phyloP scores from a whole-genome alignment of 129 eudicot species.

The Flaveria ramosissima region DNA sequence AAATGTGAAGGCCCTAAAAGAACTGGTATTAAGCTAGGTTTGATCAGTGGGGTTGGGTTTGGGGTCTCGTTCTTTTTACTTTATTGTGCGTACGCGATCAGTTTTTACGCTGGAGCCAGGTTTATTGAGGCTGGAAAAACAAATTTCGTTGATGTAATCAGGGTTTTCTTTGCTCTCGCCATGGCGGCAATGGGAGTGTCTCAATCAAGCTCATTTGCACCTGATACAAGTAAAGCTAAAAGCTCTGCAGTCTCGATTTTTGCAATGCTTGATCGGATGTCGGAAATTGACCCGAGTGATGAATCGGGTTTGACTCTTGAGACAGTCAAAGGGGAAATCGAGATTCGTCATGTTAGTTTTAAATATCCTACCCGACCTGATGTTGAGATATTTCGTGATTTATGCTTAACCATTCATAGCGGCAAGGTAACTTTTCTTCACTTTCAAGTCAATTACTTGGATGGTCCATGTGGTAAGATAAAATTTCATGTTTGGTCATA shows the following conservation, averaged over 20 bases:
- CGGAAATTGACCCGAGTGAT: slow-evolving; percentile 74
- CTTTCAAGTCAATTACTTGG: neutral
- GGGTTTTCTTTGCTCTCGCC: slow-evolving; percentile 83
- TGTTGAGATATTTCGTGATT: slow-evolving; percentile 65
- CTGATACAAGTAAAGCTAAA: slow-evolving; percentile 79
- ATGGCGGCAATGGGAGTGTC: slow-evolving; percentile 74
- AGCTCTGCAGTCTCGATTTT: slow-evolving; percentile 69
- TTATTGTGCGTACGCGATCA: neutral
- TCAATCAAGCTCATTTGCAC: slow-evolving; percentile 77
- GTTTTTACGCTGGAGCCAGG: slow-evolving; percentile 2
- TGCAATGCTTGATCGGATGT: slow-evolving; percentile 62
- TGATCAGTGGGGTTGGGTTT: neutral
- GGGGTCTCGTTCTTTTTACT: neutral
- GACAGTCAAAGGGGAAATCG: slow-evolving; percentile 69
- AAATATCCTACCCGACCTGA: slow-evolving; percentile 82
- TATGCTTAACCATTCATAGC: slow-evolving; percentile 59
- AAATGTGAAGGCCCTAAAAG: neutral
- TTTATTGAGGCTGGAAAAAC: slow-evolving; percentile 22
- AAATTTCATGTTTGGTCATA: no score
- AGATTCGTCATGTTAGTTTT: slow-evolving; percentile 63
- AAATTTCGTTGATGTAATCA: slow-evolving; percentile 56
- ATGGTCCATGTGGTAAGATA: no score
- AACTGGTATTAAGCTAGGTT: neutral
- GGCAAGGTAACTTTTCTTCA: slow-evolving; percentile 42
- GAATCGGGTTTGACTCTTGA: slow-evolving; percentile 65